A percentile compares a stretch with the other conserved stretches of the same genome.
phyloP scores from a whole-genome alignment of 2,329 filamentous ascomycete species.

The Juglanconis oblonga region DNA sequence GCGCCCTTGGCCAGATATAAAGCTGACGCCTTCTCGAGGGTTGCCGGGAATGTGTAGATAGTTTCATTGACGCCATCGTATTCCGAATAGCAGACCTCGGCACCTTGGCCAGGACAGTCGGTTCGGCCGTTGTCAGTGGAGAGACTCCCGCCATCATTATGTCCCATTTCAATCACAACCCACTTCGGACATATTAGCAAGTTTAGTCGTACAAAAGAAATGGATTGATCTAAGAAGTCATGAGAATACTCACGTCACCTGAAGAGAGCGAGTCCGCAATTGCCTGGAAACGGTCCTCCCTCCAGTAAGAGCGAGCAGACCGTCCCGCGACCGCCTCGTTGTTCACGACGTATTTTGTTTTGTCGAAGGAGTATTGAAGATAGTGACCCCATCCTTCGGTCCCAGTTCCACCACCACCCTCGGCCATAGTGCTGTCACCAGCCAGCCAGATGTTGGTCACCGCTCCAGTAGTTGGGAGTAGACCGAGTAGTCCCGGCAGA shows the following conservation, averaged over 20 bases:
- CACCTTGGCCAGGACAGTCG: slow-evolving; percentile 54
- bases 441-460: slow-evolving; percentile 13
- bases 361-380: slow-evolving; percentile 49
- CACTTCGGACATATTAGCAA: slow-evolving; percentile 30
- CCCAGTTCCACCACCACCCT: slow-evolving; percentile 39
- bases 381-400: slow-evolving; percentile 62
- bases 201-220: not conserved
- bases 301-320: slow-evolving; percentile 63
- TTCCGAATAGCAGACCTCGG: slow-evolving; percentile 49
- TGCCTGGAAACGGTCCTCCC: slow-evolving; percentile 61
- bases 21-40: slow-evolving; percentile 55
- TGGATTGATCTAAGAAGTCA: not conserved
- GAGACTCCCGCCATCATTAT: slow-evolving; percentile 66
- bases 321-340: slow-evolving; percentile 67
- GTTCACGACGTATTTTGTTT: slow-evolving; percentile 41
- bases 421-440: slow-evolving; percentile 62
- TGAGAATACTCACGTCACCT: slow-evolving; percentile 43
- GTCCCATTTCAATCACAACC: slow-evolving; percentile 69
- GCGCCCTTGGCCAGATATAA: slow-evolving; percentile 55
- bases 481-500: not conserved
- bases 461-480: not conserved
- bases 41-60: slow-evolving; percentile 59
- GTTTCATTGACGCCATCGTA: slow-evolving; percentile 52
- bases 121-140: slow-evolving; percentile 59
- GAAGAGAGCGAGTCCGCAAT: slow-evolving; percentile 50